Evolutionary conservation across 345 rosid species (phyloP).

Genomic region (Eucalyptus pumila): DNA sequence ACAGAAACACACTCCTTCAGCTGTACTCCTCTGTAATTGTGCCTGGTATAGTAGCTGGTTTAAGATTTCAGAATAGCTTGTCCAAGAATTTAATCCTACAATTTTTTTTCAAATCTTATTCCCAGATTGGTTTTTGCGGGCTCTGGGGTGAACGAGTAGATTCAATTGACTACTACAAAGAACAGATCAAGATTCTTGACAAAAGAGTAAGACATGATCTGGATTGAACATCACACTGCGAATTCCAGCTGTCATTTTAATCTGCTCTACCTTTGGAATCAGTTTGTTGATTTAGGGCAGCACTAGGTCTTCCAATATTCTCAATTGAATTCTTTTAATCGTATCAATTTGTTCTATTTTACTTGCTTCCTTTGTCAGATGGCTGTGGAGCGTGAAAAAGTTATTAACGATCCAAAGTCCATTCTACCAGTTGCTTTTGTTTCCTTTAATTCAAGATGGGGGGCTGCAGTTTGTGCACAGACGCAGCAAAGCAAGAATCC

Average conservation of each 20-base stretch:
- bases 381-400: conserved; percentile 64
- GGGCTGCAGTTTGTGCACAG: conserved; percentile 98
- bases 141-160: conserved; percentile 73
- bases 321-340: background rate
- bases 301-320: background rate
- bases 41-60: background rate
- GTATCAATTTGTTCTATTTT: background rate
- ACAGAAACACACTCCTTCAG: background rate
- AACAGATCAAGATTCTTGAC: conserved; percentile 41
- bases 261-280: background rate
- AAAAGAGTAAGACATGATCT: conserved; percentile 33
- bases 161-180: conserved; percentile 71
- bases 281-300: background rate
- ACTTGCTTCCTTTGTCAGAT: conserved; percentile 31
- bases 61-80: background rate
- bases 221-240: background rate
- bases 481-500: conserved; percentile 98
- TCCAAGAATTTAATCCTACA: background rate
- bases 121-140: conserved; percentile 77
- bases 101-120: background rate
- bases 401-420: conserved; percentile 60
- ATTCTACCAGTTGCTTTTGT: conserved; percentile 83
- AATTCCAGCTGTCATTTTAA: background rate
- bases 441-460: conserved; percentile 92
- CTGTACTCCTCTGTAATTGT: background rate